phyloP scores from a whole-genome alignment of 2,329 filamentous ascomycete species.

The Myrmaecium sp. region DNA sequence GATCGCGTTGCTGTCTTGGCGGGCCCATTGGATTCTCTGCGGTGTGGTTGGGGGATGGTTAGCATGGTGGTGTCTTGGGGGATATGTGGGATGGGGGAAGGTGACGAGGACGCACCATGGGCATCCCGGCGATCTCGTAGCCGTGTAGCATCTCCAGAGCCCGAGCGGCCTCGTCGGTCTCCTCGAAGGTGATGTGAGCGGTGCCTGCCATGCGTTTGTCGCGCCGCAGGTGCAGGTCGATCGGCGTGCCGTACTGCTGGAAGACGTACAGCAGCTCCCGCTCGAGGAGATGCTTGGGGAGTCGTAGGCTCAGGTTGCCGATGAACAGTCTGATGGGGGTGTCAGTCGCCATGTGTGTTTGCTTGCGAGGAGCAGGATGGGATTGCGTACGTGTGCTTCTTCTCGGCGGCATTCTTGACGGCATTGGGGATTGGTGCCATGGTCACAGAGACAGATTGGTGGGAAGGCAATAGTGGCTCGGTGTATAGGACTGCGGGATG shows the following conservation, averaged over 20 bases:
- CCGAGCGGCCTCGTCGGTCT: slow-evolving; percentile 81
- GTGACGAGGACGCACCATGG: slow-evolving; percentile 52
- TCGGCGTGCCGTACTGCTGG: slow-evolving; percentile 78
- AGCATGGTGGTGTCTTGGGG: slow-evolving; percentile 45
- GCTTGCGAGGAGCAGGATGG: slow-evolving; percentile 10
- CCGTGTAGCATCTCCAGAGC: slow-evolving; percentile 82
- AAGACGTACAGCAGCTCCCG: slow-evolving; percentile 85
- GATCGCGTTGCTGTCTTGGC: too few species aligned
- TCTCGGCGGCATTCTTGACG: slow-evolving; percentile 1
- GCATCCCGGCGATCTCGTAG: slow-evolving; percentile 66
- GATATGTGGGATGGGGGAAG: slow-evolving; percentile 54
- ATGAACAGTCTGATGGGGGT: slow-evolving; percentile 56
- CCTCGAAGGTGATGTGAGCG: slow-evolving; percentile 80
- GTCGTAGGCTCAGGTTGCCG: slow-evolving; percentile 74
- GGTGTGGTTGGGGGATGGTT: slow-evolving; percentile 63
- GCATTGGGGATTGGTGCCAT: slow-evolving; percentile 3
- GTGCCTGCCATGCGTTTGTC: slow-evolving; percentile 89
- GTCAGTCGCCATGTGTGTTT: slow-evolving; percentile 13
- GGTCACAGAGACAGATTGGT: too few species aligned
- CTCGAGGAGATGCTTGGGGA: slow-evolving; percentile 75
- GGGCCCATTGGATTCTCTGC: too few species aligned
- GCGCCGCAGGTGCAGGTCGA: slow-evolving; percentile 82
- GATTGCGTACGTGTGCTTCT: slow-evolving; percentile 3
- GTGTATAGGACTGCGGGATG: not conserved
- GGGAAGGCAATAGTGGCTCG: not conserved